Conservation (phyloP, 139 green algal species). For the Haematococcus lacustris region DNA sequence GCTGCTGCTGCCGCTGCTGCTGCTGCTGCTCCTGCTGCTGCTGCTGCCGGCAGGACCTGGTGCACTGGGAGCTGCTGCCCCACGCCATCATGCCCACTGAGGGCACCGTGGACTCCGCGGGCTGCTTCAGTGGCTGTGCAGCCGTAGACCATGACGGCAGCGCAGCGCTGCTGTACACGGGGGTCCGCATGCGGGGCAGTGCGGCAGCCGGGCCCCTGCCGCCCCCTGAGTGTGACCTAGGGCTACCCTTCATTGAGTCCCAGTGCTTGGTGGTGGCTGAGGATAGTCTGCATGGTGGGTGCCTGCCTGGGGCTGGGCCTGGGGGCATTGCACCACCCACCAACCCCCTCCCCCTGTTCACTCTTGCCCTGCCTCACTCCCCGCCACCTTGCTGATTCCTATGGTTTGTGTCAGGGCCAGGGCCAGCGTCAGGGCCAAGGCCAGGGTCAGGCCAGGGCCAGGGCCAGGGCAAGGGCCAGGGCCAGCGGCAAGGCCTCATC, state of each 20-base stretch:
- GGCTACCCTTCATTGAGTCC: conserved; percentile 74
- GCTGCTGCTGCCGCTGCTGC: neutral
- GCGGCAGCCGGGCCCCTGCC: conserved; percentile 24
- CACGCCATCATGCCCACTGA: conserved; percentile 57
- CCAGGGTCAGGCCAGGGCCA: too few relatives aligned
- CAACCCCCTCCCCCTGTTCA: too few relatives aligned
- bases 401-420: too few relatives aligned
- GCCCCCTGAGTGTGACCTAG: conserved; percentile 43
- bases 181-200: conserved; percentile 70
- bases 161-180: conserved; percentile 50
- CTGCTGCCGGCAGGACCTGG: conserved; percentile 53
- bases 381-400: too few relatives aligned
- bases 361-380: too few relatives aligned
- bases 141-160: conserved; percentile 26
- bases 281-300: too few relatives aligned
- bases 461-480: too few relatives aligned
- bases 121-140: conserved; percentile 70
- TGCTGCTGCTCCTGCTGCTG: conserved; percentile 55
- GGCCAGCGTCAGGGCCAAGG: too few relatives aligned
- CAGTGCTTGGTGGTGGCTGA: conserved; percentile 50
- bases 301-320: too few relatives aligned
- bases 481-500: too few relatives aligned
- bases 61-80: conserved; percentile 63
- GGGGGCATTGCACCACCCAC: too few relatives aligned
- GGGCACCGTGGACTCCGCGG: conserved; percentile 52